Conservation (phyloP, 2,329 filamentous ascomycete species). For the Colletotrichum plurivorum region DNA sequence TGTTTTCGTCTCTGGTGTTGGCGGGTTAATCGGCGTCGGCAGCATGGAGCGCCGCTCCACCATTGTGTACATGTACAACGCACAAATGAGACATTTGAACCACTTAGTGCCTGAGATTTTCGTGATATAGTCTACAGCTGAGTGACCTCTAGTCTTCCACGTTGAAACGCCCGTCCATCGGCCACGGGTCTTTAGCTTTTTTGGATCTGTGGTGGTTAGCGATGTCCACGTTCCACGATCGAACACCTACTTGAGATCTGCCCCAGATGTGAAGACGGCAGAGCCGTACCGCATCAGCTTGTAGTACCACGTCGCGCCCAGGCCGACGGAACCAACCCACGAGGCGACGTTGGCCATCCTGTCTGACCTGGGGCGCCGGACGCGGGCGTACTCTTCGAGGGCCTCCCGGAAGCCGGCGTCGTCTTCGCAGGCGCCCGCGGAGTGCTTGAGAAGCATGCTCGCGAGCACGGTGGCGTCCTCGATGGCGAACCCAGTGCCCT, state of each 20-base stretch:
- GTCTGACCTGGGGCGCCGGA: conserved; percentile 42
- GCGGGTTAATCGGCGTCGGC: conserved; percentile 42
- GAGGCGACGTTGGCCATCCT: conserved; percentile 43
- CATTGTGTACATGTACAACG: conserved; percentile 40
- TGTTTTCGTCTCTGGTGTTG: conserved; percentile 41
- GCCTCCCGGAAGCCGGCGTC: conserved; percentile 24
- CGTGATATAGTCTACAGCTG: background rate
- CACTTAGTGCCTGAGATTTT: background rate
- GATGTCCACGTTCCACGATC: too few relatives aligned
- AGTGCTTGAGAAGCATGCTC: conserved; percentile 37
- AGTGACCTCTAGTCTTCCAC: conserved; percentile 10
- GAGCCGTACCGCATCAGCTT: conserved; percentile 37
- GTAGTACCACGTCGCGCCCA: conserved; percentile 42
- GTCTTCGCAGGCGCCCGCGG: background rate
- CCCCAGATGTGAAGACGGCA: background rate
- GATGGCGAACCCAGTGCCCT: conserved; percentile 46
- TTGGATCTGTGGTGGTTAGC: background rate
- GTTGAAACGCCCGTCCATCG: conserved; percentile 42
- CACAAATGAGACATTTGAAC: conserved; percentile 41
- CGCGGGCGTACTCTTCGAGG: conserved; percentile 42
- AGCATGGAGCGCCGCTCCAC: conserved; percentile 40
- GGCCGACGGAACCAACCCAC: conserved; percentile 34
- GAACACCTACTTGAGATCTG: conserved; percentile 32
- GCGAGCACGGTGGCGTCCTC: conserved; percentile 46
- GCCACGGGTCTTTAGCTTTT: conserved; percentile 41